A percentile compares a stretch with the other conserved stretches of the same genome.
Conservation (phyloP, 345 rosid species). For the Pseudoturritis turrita region DNA sequence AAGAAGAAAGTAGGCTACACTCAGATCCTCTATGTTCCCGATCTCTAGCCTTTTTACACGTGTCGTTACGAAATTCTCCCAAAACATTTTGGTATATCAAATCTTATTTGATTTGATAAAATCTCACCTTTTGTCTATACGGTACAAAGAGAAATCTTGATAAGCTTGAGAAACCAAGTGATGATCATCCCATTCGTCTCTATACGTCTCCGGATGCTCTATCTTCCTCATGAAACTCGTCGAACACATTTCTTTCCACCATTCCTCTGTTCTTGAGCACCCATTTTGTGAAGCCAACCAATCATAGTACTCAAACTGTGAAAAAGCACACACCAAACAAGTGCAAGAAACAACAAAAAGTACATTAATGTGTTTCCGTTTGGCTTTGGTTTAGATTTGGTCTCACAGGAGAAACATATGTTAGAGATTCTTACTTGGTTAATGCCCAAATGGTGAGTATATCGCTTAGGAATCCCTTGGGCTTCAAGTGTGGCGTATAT, state of each 20-base stretch:
- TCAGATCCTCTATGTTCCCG: too few relatives aligned
- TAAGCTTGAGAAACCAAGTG: slow-evolving; percentile 36
- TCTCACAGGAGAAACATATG: neutral
- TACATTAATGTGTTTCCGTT: neutral
- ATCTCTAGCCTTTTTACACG: too few relatives aligned
- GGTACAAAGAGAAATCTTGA: slow-evolving; percentile 37
- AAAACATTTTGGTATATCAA: neutral
- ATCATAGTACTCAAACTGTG: slow-evolving; percentile 43
- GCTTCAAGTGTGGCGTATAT: slow-evolving; percentile 51
- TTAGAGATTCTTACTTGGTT: slow-evolving; percentile 40
- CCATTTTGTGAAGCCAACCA: slow-evolving; percentile 51
- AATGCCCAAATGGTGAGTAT: slow-evolving; percentile 46
- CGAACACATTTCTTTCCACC: slow-evolving; percentile 44
- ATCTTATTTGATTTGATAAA: neutral
- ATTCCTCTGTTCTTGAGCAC: slow-evolving; percentile 34
- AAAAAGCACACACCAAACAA: neutral
- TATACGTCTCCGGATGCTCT: slow-evolving; percentile 32
- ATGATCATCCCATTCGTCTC: slow-evolving; percentile 56
- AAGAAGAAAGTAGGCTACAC: neutral
- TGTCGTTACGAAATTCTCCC: too few relatives aligned
- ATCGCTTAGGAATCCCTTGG: slow-evolving; percentile 51
- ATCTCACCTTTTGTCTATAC: neutral
- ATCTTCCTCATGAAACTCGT: neutral
- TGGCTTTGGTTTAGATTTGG: neutral
- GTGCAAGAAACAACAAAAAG: neutral